phyloP scores from a whole-genome alignment of 495 filamentous ascomycete genomes.

The Xylaria sp. region DNA sequence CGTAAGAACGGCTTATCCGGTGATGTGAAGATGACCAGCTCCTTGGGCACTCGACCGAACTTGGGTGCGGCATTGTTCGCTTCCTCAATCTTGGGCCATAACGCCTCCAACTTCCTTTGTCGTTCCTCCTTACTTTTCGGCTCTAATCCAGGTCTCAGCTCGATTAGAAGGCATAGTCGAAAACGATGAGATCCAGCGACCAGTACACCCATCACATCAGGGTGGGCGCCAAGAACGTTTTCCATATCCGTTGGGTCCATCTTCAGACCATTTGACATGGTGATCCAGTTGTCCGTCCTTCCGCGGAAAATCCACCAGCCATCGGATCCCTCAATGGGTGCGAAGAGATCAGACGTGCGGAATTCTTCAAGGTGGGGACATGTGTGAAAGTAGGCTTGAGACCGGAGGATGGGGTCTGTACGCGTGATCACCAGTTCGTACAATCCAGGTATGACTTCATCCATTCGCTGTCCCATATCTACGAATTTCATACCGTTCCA shows the following conservation, averaged over 20 bases:
- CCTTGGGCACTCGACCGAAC: constrained; percentile 19
- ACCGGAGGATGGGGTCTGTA: constrained; percentile 31
- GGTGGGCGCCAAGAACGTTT: constrained; percentile 43
- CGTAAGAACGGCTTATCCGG: constrained; percentile 23
- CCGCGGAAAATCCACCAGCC: constrained; percentile 55
- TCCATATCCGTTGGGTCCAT: constrained; percentile 60
- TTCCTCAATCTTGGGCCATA: constrained; percentile 35
- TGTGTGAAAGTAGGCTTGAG: constrained; percentile 43
- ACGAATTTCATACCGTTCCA: constrained; percentile 39
- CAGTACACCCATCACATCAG: constrained; percentile 48
- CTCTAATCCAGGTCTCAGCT: constrained; percentile 35
- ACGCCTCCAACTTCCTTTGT: constrained; percentile 2
- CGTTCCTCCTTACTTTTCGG: constrained; percentile 1
- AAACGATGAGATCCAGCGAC: constrained; percentile 55
- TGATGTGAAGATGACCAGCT: constrained; percentile 16
- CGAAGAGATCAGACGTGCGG: constrained; percentile 59
- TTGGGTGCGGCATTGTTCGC: constrained; percentile 31
- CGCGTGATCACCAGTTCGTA: constrained; percentile 39
- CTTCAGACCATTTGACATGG: constrained; percentile 64
- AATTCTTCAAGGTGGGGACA: constrained; percentile 56
- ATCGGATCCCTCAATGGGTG: constrained; percentile 46
- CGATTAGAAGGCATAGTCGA: constrained; percentile 55
- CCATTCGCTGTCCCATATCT: constrained; percentile 41
- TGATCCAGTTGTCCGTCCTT: constrained; percentile 62
- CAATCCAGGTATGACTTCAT: constrained; percentile 38